Conservation (phyloP, 2,329 filamentous ascomycete species). For the Leptodontidium sp. region DNA sequence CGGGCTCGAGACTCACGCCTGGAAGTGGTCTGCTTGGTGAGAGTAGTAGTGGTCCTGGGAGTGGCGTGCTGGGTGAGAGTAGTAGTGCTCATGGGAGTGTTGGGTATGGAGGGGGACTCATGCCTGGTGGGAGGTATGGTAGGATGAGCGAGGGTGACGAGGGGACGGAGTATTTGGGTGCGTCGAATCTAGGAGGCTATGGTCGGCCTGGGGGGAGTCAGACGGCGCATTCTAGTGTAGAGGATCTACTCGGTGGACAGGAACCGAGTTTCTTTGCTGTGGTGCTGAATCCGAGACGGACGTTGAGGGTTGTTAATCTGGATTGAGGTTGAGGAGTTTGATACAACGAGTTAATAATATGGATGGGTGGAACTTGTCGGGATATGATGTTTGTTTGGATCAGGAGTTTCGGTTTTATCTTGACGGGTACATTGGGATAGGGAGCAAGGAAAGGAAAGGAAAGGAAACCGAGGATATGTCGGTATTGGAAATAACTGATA, state of each 20-base stretch:
- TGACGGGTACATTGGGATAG: not conserved
- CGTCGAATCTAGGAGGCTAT: slow-evolving; percentile 31
- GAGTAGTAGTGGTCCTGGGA: slow-evolving; percentile 4
- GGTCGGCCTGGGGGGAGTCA: not conserved
- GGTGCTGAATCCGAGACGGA: slow-evolving; percentile 71
- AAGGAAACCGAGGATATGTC: not conserved
- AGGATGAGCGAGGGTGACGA: slow-evolving; percentile 45
- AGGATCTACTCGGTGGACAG: slow-evolving; percentile 66
- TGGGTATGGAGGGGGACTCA: slow-evolving; percentile 37
- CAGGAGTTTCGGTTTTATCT: not conserved
- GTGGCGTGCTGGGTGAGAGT: slow-evolving; percentile 10
- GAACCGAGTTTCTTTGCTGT: slow-evolving; percentile 78
- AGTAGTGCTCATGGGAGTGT: slow-evolving; percentile 15
- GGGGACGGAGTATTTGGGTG: slow-evolving; percentile 36
- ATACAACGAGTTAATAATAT: not conserved
- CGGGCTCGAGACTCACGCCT: slow-evolving; percentile 17
- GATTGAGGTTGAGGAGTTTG: slow-evolving; percentile 38
- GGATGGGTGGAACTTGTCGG: not conserved
- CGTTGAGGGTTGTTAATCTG: slow-evolving; percentile 71
- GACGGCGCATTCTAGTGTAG: slow-evolving; percentile 42
- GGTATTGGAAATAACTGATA: slow-evolving; percentile 14
- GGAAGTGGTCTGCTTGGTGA: slow-evolving; percentile 19
- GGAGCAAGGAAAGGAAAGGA: not conserved
- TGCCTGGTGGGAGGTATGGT: slow-evolving; percentile 37
- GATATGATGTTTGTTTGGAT: not conserved